Base-by-base conservation (phyloP, 768 basidiomycete species). In the Termitomyces sp. region DNA sequence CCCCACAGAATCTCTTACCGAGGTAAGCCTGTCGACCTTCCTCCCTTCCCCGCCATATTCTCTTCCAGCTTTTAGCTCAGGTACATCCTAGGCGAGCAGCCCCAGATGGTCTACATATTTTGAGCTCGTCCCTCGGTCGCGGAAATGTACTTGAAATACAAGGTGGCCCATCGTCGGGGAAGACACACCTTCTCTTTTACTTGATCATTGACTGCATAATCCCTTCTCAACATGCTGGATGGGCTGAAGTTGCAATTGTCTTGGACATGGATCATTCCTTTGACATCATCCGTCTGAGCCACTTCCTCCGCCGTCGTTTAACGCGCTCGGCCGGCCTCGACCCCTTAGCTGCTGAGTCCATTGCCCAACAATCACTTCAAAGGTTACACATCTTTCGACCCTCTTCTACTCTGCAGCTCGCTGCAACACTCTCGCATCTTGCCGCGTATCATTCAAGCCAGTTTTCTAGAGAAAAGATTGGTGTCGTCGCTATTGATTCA, bases 101-200 rank as follows among this genome's bases (percentile, higher is more conserved):
- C 44, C 40, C 44, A 42, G 32, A 56, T 52, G 30, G 28, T 47
- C 26, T 53, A 52, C 42, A 43, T 10, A 35, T 24, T 16, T 16
- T 51, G 16, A 24, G 16, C 53, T 54, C 52, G 49, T 49, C 55
- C 61, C 24, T 63, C 63, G 20, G 63, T 69, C 74, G 76, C 47
- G 87, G 87, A 36, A 86, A 91, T 67, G 77, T 89, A 42, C 72
- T 93, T 61, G 87, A 90, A 70, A 76, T 94, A 22, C 87, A 92
- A 70, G 92, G 92, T 2, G 80, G 85, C 2, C 75, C 90, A 4
- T 80, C 77, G 28, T 84, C 86, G 6, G 92, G 90, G 30, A 94
- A 94, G 72, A 86, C 88, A 2, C 87, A 88, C 61, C 72, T 94
- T n/a, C 70, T 92, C 28, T 87, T 87, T 66, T 79, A 82, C 66